phyloP scores from a whole-genome alignment of 2,329 filamentous ascomycete genomes.

The Xylariaceae sp. region DNA sequence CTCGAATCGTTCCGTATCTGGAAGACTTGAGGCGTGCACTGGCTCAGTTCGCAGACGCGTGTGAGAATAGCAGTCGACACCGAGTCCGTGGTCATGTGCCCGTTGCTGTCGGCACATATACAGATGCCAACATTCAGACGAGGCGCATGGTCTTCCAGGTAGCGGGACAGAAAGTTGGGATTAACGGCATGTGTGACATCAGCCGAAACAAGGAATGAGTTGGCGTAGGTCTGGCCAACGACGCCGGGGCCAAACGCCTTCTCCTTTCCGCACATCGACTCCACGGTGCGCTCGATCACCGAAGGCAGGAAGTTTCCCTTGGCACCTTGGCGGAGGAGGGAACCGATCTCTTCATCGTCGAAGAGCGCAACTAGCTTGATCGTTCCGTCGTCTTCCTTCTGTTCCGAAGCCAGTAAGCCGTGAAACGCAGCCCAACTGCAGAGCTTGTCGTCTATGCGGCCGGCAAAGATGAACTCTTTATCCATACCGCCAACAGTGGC shows the following conservation, averaged over 20 bases:
- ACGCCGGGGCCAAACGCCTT: conserved; percentile 54
- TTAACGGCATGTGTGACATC: conserved; percentile 94
- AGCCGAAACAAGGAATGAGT: conserved; percentile 85
- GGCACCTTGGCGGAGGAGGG: conserved; percentile 83
- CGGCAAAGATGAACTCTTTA: conserved; percentile 90
- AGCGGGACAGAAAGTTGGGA: conserved; percentile 83
- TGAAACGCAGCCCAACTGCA: conserved; percentile 91
- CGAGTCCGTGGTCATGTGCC: conserved; percentile 92
- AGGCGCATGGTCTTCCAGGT: conserved; percentile 81
- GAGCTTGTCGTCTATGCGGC: conserved; percentile 94
- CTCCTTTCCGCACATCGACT: conserved; percentile 48
- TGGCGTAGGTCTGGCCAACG: conserved; percentile 78
- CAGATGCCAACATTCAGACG: conserved; percentile 83
- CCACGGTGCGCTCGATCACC: conserved; percentile 75
- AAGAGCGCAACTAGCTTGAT: conserved; percentile 93
- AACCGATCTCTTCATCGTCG: conserved; percentile 95
- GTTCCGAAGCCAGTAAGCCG: conserved; percentile 67
- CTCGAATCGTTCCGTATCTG: conserved; percentile 91
- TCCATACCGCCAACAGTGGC: conserved; percentile 80
- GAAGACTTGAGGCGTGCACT: conserved; percentile 74
- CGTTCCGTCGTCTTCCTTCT: conserved; percentile 55
- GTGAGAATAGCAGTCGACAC: conserved; percentile 78
- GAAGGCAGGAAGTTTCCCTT: conserved; percentile 81
- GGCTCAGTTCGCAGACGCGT: conserved; percentile 70
- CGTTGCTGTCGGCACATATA: conserved; percentile 78